Conservation (phyloP, 1,284 basidiomycete genomes). For the Puccinia brachypodii region DNA sequence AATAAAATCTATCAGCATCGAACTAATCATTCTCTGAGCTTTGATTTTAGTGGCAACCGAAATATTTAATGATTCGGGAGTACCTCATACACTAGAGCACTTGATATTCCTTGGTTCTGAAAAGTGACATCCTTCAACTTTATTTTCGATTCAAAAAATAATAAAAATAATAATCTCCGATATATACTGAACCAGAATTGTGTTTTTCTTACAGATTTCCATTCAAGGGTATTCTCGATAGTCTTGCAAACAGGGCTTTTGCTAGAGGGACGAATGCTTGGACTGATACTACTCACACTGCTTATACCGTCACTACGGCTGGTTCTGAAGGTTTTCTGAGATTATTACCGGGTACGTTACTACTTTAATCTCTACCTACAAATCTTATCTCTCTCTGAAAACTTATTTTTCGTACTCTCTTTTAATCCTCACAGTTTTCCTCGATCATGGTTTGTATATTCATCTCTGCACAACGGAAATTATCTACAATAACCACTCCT, state of each 20-base stretch:
- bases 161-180: too few species aligned
- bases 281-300: constrained; percentile 63
- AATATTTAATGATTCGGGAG: constrained; percentile 90
- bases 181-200: too few species aligned
- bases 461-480: not conserved
- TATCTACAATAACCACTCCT: not conserved
- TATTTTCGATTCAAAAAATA: constrained; percentile 49
- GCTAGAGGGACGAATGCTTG: constrained; percentile 74
- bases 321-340: constrained; percentile 94
- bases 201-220: constrained; percentile 61
- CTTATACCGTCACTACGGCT: constrained; percentile 96
- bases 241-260: constrained; percentile 94
- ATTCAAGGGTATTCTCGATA: constrained; percentile 95
- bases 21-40: constrained; percentile 10
- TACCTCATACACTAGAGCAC: constrained; percentile 91
- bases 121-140: constrained; percentile 62
- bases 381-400: not conserved
- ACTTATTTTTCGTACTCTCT: not conserved
- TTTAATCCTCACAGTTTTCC: constrained; percentile 65
- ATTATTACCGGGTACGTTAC: constrained; percentile 68
- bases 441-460: constrained; percentile 69
- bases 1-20: not conserved
- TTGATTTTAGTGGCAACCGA: constrained; percentile 46
- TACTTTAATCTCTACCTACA: not conserved
- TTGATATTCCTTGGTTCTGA: constrained; percentile 92